phyloP scores from a whole-genome alignment of 257 asterid species.

The Solanum paucissectum region DNA sequence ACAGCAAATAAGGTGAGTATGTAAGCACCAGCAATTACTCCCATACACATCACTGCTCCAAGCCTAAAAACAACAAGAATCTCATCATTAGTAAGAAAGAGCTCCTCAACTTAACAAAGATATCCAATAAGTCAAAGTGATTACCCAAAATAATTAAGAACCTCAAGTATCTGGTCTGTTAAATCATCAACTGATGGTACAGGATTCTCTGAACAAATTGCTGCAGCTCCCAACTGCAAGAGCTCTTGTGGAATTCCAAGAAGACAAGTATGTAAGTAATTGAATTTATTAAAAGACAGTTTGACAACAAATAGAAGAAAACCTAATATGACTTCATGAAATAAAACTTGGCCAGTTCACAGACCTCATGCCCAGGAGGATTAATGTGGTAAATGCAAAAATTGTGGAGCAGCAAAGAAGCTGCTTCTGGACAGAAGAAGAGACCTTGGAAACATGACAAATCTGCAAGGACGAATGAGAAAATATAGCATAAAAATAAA shows the following conservation, averaged over 20 bases:
- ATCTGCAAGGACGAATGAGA: constrained; percentile 34
- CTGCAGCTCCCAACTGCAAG: constrained; percentile 96
- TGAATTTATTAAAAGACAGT: constrained; percentile 1
- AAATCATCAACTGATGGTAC: constrained; percentile 67
- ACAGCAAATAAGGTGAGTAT: constrained; percentile 76
- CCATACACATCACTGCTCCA: constrained; percentile 95
- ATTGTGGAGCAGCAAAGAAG: constrained; percentile 30
- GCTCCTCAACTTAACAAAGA: background rate
- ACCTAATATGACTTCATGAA: background rate
- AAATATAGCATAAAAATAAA: background rate
- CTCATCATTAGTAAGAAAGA: background rate
- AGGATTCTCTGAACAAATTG: constrained; percentile 41
- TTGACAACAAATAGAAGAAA: background rate
- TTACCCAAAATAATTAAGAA: constrained; percentile 84
- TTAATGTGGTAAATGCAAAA: constrained; percentile 36
- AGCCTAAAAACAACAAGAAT: constrained; percentile 47
- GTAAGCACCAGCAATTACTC: constrained; percentile 92
- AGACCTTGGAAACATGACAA: constrained; percentile 76
- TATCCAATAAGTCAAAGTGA: background rate
- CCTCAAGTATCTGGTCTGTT: constrained; percentile 80
- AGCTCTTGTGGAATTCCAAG: constrained; percentile 68
- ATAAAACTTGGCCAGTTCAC: constrained; percentile 5
- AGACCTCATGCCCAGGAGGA: constrained; percentile 49
- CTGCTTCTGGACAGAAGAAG: constrained; percentile 42
- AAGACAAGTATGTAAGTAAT: constrained; percentile 35